phyloP scores from a whole-genome alignment of 768 basidiomycete genomes.

The Suillus discolor region DNA sequence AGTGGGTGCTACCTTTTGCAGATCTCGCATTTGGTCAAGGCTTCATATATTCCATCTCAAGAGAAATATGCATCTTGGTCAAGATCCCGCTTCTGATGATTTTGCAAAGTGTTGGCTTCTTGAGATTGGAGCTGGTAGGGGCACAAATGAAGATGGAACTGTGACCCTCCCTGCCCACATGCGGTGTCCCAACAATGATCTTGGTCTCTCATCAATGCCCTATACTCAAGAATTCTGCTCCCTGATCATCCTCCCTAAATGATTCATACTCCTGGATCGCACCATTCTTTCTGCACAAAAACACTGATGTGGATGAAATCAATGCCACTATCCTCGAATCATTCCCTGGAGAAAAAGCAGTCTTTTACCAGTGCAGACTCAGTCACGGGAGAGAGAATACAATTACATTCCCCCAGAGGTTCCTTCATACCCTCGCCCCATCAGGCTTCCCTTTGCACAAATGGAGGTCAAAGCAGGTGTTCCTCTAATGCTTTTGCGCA shows the following conservation, averaged over 20 bases:
- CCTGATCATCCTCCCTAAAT: slow-evolving; percentile 15
- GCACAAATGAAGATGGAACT: slow-evolving; percentile 18
- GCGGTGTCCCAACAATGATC: slow-evolving; percentile 15
- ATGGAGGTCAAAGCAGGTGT: slow-evolving; percentile 33
- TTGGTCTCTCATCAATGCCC: not conserved
- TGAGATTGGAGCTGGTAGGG: slow-evolving; percentile 37
- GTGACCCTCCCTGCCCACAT: slow-evolving; percentile 31
- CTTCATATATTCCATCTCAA: slow-evolving; percentile 36
- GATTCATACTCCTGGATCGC: slow-evolving; percentile 29
- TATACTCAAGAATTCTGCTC: slow-evolving; percentile 28
- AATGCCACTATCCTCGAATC: slow-evolving; percentile 27
- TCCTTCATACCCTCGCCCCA: slow-evolving; percentile 39
- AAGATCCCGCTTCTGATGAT: slow-evolving; percentile 22
- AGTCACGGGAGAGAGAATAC: slow-evolving; percentile 26
- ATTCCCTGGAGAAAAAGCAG: slow-evolving; percentile 24
- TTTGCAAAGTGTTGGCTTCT: slow-evolving; percentile 44
- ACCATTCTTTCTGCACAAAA: slow-evolving; percentile 34
- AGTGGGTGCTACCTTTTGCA: slow-evolving; percentile 36
- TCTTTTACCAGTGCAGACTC: slow-evolving; percentile 33
- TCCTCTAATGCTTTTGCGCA: slow-evolving; percentile 46
- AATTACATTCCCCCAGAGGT: slow-evolving; percentile 38
- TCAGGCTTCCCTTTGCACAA: slow-evolving; percentile 42
- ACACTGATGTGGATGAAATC: slow-evolving; percentile 35
- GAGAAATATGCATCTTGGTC: slow-evolving; percentile 45
- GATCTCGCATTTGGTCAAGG: slow-evolving; percentile 41